Conservation (phyloP, 768 basidiomycete genomes). For the Antrodiella citrinella region DNA sequence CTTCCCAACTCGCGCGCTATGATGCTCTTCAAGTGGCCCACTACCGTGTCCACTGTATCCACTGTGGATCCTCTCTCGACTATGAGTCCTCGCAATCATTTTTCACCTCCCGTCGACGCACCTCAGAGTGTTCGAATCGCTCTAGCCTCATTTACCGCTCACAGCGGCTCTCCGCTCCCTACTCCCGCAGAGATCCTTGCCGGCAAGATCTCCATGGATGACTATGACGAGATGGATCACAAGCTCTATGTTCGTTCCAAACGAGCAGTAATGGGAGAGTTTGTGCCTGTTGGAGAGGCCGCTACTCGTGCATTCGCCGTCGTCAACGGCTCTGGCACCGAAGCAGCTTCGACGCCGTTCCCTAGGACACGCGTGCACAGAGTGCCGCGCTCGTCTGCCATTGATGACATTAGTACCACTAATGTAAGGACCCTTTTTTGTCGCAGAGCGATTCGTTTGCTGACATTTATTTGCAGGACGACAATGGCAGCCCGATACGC, state of each 20-base stretch:
- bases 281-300: conserved; percentile 8
- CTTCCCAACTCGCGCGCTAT: conserved; percentile 72
- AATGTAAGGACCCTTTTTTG: not conserved
- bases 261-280: conserved; percentile 33
- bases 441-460: not conserved
- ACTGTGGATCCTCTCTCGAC: conserved; percentile 70
- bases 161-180: conserved; percentile 28
- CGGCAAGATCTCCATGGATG: conserved; percentile 43
- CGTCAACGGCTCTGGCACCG: conserved; percentile 5
- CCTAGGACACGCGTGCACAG: conserved; percentile 8
- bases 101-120: conserved; percentile 8
- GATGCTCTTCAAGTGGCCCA: conserved; percentile 62
- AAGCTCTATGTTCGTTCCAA: conserved; percentile 7
- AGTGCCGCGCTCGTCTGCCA: not conserved
- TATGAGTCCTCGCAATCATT: conserved; percentile 31
- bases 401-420: not conserved
- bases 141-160: conserved; percentile 19
- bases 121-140: conserved; percentile 19
- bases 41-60: conserved; percentile 37
- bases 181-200: conserved; percentile 63
- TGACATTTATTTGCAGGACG: not conserved
- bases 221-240: conserved; percentile 20
- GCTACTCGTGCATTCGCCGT: conserved; percentile 1
- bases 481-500: not conserved
- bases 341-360: conserved; percentile 7